phyloP scores from a whole-genome alignment of 2,329 filamentous ascomycete genomes.

The Drechslera avenae region DNA sequence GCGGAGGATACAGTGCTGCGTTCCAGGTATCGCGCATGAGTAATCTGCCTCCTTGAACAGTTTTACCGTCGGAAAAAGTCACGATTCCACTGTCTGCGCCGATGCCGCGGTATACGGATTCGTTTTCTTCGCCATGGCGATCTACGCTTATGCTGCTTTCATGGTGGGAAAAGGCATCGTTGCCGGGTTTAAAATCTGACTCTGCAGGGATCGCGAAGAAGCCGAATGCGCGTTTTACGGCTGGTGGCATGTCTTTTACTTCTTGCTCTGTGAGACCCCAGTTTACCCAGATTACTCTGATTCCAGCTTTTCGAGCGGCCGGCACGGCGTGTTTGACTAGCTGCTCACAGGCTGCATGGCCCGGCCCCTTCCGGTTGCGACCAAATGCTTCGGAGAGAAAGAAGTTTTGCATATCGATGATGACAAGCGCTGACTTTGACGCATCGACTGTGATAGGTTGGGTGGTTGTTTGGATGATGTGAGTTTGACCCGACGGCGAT shows the following conservation, averaged over 20 bases:
- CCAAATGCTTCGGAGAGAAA: conserved; percentile 44
- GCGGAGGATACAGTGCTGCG: conserved; percentile 47
- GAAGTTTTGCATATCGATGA: conserved; percentile 55
- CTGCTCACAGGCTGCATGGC: conserved; percentile 36
- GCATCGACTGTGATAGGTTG: conserved; percentile 43
- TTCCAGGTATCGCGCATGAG: conserved; percentile 51
- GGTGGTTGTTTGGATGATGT: conserved; percentile 33
- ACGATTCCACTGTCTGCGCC: conserved; percentile 36
- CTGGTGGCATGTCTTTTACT: conserved; percentile 45
- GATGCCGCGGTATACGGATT: conserved; percentile 38
- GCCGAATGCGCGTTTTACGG: conserved; percentile 48
- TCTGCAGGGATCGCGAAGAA: conserved; percentile 32
- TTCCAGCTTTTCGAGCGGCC: conserved; percentile 47
- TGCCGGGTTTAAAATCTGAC: conserved; percentile 1
- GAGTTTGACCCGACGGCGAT: conserved; percentile 15
- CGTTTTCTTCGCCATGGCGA: conserved; percentile 33
- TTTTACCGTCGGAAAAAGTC: conserved; percentile 26
- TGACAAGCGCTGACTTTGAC: conserved; percentile 46
- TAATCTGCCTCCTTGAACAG: conserved; percentile 42
- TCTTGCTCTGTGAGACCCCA: conserved; percentile 50
- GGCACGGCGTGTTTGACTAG: conserved; percentile 46
- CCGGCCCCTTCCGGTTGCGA: conserved; percentile 17
- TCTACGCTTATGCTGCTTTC: conserved; percentile 35
- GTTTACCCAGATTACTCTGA: conserved; percentile 50
- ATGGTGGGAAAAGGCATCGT: conserved; percentile 13